Conservation (phyloP, 768 basidiomycete genomes). For the Xerocomellus intermedius region DNA sequence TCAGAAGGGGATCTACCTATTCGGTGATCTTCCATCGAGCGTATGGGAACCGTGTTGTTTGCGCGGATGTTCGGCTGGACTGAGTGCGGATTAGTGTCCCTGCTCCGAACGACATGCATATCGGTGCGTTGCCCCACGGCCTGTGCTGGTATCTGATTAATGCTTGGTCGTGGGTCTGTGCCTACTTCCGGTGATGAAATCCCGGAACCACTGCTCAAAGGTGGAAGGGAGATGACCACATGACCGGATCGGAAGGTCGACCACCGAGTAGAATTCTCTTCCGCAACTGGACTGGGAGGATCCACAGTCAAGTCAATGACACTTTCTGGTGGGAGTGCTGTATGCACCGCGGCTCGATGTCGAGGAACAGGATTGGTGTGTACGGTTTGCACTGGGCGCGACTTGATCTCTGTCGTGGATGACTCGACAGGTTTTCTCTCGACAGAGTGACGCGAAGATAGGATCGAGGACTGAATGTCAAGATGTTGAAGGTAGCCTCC, state of each 20-base stretch:
- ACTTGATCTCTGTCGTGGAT: neutral
- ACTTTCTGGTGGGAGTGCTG: neutral
- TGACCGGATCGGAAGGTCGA: conserved; percentile 28
- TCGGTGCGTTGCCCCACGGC: neutral
- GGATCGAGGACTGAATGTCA: neutral
- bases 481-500: neutral
- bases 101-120: neutral
- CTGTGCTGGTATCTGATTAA: neutral
- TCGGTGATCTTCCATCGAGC: neutral
- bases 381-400: neutral
- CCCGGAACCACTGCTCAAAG: neutral
- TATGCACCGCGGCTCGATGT: neutral
- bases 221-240: conserved; percentile 14
- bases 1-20: neutral
- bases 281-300: neutral
- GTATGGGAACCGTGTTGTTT: neutral
- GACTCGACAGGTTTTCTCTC: neutral
- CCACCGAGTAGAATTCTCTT: conserved; percentile 16
- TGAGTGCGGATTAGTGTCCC: neutral
- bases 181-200: neutral
- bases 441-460: neutral
- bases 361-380: neutral
- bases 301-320: conserved; percentile 12
- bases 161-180: neutral
- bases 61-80: neutral